Conservation (phyloP, 768 basidiomycete genomes). For the Coprinopsis cinerea region DNA sequence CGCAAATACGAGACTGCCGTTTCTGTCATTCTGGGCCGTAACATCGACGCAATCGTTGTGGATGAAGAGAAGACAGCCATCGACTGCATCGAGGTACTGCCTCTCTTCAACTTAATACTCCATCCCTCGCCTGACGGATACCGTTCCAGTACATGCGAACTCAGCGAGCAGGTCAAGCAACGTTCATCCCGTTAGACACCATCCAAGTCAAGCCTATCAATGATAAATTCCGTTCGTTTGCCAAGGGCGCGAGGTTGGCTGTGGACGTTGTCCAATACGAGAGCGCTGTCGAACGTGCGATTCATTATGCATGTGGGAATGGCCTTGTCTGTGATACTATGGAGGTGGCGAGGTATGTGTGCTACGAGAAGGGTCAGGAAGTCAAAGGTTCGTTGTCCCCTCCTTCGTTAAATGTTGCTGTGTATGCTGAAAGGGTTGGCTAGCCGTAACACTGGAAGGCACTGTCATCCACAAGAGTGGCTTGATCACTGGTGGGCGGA, state of each 20-base stretch:
- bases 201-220: slow-evolving; percentile 92
- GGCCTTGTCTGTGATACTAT: slow-evolving; percentile 93
- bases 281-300: slow-evolving; percentile 83
- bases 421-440: neutral
- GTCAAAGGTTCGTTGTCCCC: slow-evolving; percentile 71
- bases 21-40: slow-evolving; percentile 85
- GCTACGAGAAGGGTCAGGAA: slow-evolving; percentile 92
- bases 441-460: slow-evolving; percentile 94
- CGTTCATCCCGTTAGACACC: slow-evolving; percentile 97
- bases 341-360: slow-evolving; percentile 86
- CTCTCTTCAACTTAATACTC: neutral
- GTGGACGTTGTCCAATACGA: slow-evolving; percentile 84
- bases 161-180: slow-evolving; percentile 92
- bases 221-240: slow-evolving; percentile 91
- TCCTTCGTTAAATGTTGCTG: neutral
- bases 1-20: slow-evolving; percentile 92
- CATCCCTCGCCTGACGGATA: neutral
- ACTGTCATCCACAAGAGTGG: slow-evolving; percentile 98
- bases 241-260: slow-evolving; percentile 79
- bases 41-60: slow-evolving; percentile 93
- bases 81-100: slow-evolving; percentile 85
- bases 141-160: slow-evolving; percentile 79
- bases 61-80: slow-evolving; percentile 97
- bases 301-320: slow-evolving; percentile 95
- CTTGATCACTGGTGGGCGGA: slow-evolving; percentile 91